Conservation (phyloP, 2,329 filamentous ascomycete species). For the Epichloe gansuensis region DNA sequence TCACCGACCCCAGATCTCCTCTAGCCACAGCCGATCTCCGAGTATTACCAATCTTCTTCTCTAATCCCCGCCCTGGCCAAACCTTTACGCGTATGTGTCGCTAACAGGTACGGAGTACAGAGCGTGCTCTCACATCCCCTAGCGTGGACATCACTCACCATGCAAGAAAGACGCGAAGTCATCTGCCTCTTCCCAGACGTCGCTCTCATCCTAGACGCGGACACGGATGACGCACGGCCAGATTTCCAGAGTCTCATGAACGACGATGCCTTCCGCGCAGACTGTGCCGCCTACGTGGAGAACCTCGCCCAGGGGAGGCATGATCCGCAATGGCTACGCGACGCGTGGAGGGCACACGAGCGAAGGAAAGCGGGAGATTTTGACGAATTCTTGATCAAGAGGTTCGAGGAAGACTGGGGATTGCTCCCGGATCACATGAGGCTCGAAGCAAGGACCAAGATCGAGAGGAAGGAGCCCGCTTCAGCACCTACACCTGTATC, state of each 20-base stretch:
- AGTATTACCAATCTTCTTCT: slow-evolving; percentile 10
- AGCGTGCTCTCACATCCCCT: slow-evolving; percentile 23
- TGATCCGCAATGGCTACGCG: slow-evolving; percentile 38
- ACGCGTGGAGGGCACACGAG: slow-evolving; percentile 39
- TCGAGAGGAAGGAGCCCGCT: not conserved
- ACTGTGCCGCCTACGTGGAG: slow-evolving; percentile 32
- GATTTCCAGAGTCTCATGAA: slow-evolving; percentile 30
- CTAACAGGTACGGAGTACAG: slow-evolving; percentile 11
- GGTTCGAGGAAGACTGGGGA: slow-evolving; percentile 36
- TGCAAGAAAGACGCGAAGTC: slow-evolving; percentile 23
- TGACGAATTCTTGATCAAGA: slow-evolving; percentile 30
- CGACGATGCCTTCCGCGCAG: slow-evolving; percentile 34
- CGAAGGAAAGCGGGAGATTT: slow-evolving; percentile 36
- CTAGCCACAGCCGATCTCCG: slow-evolving; percentile 25
- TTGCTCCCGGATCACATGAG: slow-evolving; percentile 24
- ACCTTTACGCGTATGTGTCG: not conserved
- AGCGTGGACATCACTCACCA: slow-evolving; percentile 25
- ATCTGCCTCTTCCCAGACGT: slow-evolving; percentile 25
- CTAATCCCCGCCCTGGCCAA: not conserved
- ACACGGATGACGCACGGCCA: slow-evolving; percentile 24
- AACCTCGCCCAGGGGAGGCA: slow-evolving; percentile 35
- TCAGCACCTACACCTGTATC: not conserved
- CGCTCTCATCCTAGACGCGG: slow-evolving; percentile 24
- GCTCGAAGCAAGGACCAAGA: not conserved
- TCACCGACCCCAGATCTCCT: slow-evolving; percentile 25